A percentile compares a stretch with the other conserved stretches of the same genome.
These are phyloP conservation scores for Pythium vanterpoolii DNA, from an alignment of 352 stramenopile genomes.

Conservation along the genomic window DNA sequence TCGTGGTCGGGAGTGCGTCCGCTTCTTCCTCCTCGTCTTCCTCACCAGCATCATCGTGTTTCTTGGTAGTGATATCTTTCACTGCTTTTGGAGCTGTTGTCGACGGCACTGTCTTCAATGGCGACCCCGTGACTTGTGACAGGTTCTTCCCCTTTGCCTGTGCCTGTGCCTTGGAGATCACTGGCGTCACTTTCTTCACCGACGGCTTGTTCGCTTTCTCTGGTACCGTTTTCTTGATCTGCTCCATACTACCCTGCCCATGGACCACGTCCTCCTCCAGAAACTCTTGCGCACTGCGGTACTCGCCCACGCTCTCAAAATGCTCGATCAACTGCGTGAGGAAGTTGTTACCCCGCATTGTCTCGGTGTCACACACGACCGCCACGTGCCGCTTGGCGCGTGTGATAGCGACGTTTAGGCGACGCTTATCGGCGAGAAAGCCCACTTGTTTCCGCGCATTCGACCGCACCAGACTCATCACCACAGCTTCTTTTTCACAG, in stretches of 20 bases:
- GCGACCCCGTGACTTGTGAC: not conserved
- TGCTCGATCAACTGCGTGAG: slow-evolving; percentile 87
- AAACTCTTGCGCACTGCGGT: slow-evolving; percentile 84
- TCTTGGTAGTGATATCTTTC: not conserved
- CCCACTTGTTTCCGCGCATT: slow-evolving; percentile 89
- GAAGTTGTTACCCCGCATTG: slow-evolving; percentile 90
- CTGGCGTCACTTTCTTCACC: slow-evolving; percentile 9
- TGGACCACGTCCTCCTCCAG: slow-evolving; percentile 56
- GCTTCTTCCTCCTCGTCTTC: slow-evolving; percentile 19
- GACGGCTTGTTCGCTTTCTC: slow-evolving; percentile 17
- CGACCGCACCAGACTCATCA: slow-evolving; percentile 97
- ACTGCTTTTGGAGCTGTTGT: not conserved
- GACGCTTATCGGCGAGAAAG: slow-evolving; percentile 94
- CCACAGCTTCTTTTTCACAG: slow-evolving; percentile 97
- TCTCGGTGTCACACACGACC: slow-evolving; percentile 94
- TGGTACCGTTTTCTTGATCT: not conserved
- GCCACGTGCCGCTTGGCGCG: slow-evolving; percentile 94
- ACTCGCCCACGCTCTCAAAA: slow-evolving; percentile 93
- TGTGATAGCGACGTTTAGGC: slow-evolving; percentile 98
- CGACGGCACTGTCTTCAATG: not conserved
- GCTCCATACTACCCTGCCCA: slow-evolving; percentile 13
- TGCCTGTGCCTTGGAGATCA: too few relatives aligned
- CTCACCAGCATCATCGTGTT: slow-evolving; percentile 19
- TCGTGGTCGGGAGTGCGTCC: slow-evolving; percentile 14
- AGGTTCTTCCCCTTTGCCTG: not conserved